A percentile compares a stretch with the other conserved stretches of the same genome.
Evolutionary conservation across 192 early-diverging fungal genomes (phyloP).

Genomic region (Obelidium mucronatum): DNA sequence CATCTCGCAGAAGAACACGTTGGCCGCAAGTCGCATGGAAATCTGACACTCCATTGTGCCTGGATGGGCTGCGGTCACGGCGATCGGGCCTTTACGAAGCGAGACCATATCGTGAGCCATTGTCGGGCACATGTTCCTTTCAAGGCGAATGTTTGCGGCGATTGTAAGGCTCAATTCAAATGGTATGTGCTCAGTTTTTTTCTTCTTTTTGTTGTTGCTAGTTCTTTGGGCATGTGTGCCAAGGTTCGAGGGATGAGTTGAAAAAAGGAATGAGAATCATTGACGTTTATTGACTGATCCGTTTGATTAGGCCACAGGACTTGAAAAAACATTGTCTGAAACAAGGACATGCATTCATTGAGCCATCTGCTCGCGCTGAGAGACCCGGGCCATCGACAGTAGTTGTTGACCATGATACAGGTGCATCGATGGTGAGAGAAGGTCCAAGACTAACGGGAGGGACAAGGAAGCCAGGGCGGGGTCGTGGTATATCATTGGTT

Average conservation of each 20-base stretch:
- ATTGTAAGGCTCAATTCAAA: conserved; percentile 33
- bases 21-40: conserved; percentile 88
- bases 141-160: conserved; percentile 82
- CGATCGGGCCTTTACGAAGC: conserved; percentile 14
- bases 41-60: conserved; percentile 84
- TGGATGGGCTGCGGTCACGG: conserved; percentile 31
- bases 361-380: not conserved
- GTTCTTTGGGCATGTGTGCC: not conserved
- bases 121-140: conserved; percentile 88
- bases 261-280: too few relatives aligned
- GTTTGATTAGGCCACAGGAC: conserved; percentile 25
- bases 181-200: conserved; percentile 18
- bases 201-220: not conserved
- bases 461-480: not conserved
- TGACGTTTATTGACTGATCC: not conserved
- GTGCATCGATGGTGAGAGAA: not conserved
- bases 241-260: too few relatives aligned
- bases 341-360: conserved; percentile 19
- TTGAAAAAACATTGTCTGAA: conserved; percentile 31
- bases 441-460: conserved; percentile 31
- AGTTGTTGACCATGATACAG: conserved; percentile 16
- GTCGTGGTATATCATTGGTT: too few relatives aligned
- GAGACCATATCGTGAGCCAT: conserved; percentile 39
- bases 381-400: conserved; percentile 13
- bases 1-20: conserved; percentile 91